These are phyloP conservation scores for Dipteronia sinensis DNA, from an alignment of 345 rosid genomes.

Conservation along the genomic window DNA sequence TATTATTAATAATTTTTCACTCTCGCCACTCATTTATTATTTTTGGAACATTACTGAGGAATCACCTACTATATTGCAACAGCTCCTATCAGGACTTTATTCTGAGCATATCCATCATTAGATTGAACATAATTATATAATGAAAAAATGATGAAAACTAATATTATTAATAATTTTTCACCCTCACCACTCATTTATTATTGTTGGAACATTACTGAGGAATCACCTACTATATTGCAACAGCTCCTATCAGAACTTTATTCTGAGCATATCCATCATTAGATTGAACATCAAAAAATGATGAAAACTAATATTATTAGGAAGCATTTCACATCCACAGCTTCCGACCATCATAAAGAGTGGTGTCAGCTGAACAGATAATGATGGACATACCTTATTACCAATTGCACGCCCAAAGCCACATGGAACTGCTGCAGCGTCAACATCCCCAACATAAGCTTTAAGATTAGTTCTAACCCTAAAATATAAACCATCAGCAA, in stretches of 20 bases:
- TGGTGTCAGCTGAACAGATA: not conserved
- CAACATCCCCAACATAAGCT: conserved; percentile 74
- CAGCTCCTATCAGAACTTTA: not conserved
- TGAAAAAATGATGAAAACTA: not conserved
- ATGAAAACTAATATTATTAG: not conserved
- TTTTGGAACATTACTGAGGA: not conserved
- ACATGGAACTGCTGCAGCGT: conserved; percentile 86
- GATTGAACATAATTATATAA: too few relatives aligned
- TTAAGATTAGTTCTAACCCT: conserved; percentile 71
- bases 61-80: not conserved
- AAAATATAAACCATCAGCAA: conserved; percentile 21
- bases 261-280: not conserved
- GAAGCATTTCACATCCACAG: not conserved
- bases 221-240: not conserved
- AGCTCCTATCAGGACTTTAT: not conserved
- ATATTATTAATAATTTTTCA: too few relatives aligned
- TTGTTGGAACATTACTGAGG: not conserved
- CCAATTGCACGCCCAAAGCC: conserved; percentile 90
- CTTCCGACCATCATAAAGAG: not conserved
- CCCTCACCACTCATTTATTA: not conserved
- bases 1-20: too few relatives aligned
- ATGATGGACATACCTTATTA: conserved; percentile 55
- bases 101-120: not conserved
- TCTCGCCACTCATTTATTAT: not conserved
- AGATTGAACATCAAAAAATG: too few relatives aligned